Evolutionary conservation across 2,329 filamentous ascomycete genomes (phyloP), one percentile per base, ranked within the genome.

Genomic region (Thelonectria rubi): DNA sequence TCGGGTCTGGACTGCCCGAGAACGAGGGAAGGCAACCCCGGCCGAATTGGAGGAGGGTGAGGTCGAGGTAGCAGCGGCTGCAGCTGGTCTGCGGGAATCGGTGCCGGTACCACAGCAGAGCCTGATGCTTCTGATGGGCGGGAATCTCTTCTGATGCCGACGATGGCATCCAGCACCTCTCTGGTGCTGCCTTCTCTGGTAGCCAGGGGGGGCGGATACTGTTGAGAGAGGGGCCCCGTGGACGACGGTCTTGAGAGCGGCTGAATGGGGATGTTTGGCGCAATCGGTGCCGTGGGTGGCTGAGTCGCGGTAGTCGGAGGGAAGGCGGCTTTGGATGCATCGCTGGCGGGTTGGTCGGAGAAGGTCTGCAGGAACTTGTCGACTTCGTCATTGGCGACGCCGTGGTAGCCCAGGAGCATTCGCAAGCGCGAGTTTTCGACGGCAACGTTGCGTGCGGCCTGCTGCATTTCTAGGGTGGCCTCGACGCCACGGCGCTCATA

Each of bases 401-500:
- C 80, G 49, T 74, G 73, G 34, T 75, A 73, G 7, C 72, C 70
- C 18, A 84, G 74, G 59, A 85, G 73, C 40, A 74, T 73, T 14
- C 80, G 75, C 24, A 86, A 72, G 30, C 77, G 71, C 50, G 74
- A 74, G 63, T 86, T 87, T 65, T 84, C 81, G 30, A 77, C 68
- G 15, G 79, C 80, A 17, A 86, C 82, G 56, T 74, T 76, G 20
- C 82, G 79, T 5, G 84, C 84, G 1, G 81, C 82, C 26, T 76
- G 77, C 71, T 87, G 85, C 80, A 87, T 83, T 69, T 84, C 81
- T 11, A 81, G 67, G 3, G 81, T 82, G 5, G 84, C 84, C 56
- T 80, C 76, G 15, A 82, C 77, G 20, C 81, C 83, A 5, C 73
- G 76, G n/a, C 72, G 73, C 73, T 86, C 82, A 69, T 81, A 82